These are phyloP conservation scores for Pyricularia sp. DNA, from an alignment of 2,329 filamentous ascomycete genomes.

Conservation along the genomic window DNA sequence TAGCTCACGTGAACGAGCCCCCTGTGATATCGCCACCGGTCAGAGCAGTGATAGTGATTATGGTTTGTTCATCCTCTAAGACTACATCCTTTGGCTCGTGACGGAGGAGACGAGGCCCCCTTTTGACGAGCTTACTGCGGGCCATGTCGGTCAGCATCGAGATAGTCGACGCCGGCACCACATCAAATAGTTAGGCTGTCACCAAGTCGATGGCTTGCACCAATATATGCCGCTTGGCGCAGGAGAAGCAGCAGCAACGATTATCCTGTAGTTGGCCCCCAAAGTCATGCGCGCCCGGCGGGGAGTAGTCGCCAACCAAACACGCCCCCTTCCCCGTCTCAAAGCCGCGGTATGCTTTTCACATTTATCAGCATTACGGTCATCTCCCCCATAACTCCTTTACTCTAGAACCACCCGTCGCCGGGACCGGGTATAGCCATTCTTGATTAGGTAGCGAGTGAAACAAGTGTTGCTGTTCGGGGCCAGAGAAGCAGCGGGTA, in stretches of 20 bases:
- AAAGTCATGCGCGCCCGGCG: conserved; percentile 19
- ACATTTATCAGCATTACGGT: conserved; percentile 42
- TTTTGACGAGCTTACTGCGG: no score
- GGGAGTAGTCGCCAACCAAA: background rate
- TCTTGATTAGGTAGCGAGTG: conserved; percentile 40
- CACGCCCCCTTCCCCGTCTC: background rate
- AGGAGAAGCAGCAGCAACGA: background rate
- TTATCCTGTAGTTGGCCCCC: conserved; percentile 39
- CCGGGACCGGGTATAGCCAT: no score
- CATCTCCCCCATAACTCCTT: conserved; percentile 22
- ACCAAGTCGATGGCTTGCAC: conserved; percentile 47
- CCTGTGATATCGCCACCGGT: no score
- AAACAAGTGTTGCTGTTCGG: conserved; percentile 55
- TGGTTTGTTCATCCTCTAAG: no score
- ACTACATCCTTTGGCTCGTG: no score
- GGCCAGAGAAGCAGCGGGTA: conserved; percentile 34
- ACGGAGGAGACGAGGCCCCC: no score
- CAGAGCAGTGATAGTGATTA: no score
- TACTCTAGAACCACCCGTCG: no score
- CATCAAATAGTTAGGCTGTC: conserved; percentile 41
- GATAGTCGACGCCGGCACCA: background rate
- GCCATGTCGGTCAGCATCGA: no score
- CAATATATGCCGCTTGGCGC: conserved; percentile 34
- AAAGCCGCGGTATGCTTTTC: conserved; percentile 20
- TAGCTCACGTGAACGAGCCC: no score